These are phyloP conservation scores for Dryas drummondii DNA, from an alignment of 306 rosid genomes.

Conservation along the genomic window DNA sequence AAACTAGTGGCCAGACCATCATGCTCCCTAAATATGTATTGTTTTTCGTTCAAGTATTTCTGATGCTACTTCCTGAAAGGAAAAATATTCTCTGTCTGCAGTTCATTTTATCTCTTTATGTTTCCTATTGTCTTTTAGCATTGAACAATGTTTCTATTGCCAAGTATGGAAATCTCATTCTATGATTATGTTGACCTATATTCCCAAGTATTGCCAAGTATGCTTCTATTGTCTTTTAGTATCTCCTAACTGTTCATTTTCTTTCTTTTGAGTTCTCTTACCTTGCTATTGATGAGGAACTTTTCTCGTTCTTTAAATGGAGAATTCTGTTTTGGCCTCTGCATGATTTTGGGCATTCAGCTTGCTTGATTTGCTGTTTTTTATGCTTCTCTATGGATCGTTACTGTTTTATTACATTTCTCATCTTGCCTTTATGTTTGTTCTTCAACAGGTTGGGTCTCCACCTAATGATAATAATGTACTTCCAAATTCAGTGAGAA, in stretches of 20 bases:
- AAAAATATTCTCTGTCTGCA: neutral
- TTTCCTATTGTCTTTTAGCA: neutral
- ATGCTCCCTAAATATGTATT: neutral
- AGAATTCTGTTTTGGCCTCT: neutral
- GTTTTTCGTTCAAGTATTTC: neutral
- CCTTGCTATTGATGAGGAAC: neutral
- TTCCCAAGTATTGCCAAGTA: no score
- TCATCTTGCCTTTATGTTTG: neutral
- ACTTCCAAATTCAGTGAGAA: constrained; percentile 7
- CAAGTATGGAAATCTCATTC: neutral
- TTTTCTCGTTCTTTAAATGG: neutral
- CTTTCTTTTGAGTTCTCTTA: neutral
- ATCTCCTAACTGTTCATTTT: no score
- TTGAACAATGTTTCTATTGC: neutral
- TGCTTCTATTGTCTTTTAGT: neutral
- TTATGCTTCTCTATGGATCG: neutral
- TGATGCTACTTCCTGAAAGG: neutral
- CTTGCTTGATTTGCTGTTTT: neutral
- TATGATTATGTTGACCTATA: neutral
- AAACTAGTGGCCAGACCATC: neutral
- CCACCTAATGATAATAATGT: no score
- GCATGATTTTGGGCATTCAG: neutral
- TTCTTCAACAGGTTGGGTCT: constrained; percentile 19
- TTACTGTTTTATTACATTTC: neutral
- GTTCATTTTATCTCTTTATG: neutral